Percentiles rank a stretch among this genome's conserved stretches.
Conservation (phyloP, 495 filamentous ascomycete genomes). For the Talaromyces nanjingensis region DNA sequence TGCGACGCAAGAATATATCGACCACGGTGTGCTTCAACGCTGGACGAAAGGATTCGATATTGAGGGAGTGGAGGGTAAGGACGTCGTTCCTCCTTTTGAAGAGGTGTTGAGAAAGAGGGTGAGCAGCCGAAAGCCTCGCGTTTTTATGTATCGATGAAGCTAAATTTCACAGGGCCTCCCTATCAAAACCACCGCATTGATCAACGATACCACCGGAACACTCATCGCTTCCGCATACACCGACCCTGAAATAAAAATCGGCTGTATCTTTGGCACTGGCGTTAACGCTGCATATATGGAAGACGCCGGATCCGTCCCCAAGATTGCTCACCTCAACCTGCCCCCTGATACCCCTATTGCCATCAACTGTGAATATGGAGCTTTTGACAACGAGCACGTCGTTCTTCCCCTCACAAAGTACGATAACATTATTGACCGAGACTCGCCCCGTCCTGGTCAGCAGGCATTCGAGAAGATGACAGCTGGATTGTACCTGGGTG, state of each 20-base stretch:
- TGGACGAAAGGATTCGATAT: constrained; percentile 99
- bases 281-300: constrained; percentile 99
- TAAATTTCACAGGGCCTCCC: constrained; percentile 59
- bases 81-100: constrained; percentile 92
- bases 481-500: constrained; percentile 89
- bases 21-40: constrained; percentile 89
- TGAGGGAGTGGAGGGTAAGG: constrained; percentile 85
- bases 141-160: neutral
- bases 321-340: constrained; percentile 90
- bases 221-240: constrained; percentile 97
- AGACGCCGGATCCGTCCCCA: constrained; percentile 81
- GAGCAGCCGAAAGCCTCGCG: constrained; percentile 18
- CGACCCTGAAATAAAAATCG: constrained; percentile 83
- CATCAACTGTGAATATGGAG: constrained; percentile 99
- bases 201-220: constrained; percentile 99
- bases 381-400: constrained; percentile 94
- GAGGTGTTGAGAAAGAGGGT: constrained; percentile 71
- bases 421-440: constrained; percentile 82
- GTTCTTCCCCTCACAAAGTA: constrained; percentile 82
- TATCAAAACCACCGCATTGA: constrained; percentile 86
- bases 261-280: constrained; percentile 96
- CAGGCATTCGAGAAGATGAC: constrained; percentile 99
- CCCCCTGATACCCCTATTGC: constrained; percentile 84
- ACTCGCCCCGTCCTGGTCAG: constrained; percentile 90
- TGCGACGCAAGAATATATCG: constrained; percentile 91